phyloP scores from a whole-genome alignment of 192 early-diverging fungal genomes.

The Podila clonocystis region DNA sequence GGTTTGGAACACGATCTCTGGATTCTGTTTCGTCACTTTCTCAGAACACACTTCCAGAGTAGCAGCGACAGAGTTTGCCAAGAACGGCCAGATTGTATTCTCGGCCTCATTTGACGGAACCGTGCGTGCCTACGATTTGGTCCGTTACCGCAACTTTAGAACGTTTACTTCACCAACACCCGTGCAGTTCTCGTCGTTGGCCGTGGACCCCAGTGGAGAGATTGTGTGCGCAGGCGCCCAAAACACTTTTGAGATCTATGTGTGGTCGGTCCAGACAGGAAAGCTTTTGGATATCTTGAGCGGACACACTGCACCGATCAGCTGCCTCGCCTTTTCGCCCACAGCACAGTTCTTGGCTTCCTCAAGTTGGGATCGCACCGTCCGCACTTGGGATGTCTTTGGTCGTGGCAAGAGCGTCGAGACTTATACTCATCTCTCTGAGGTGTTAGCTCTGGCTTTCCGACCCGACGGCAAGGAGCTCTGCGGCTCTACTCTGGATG shows the following conservation, averaged over 20 bases:
- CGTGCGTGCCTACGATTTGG: constrained; percentile 97
- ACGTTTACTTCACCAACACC: constrained; percentile 96
- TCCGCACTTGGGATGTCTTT: constrained; percentile 95
- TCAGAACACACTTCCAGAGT: constrained; percentile 89
- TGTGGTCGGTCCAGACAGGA: constrained; percentile 99
- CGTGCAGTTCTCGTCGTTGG: constrained; percentile 92
- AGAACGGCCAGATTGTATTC: constrained; percentile 92
- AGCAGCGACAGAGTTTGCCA: constrained; percentile 88
- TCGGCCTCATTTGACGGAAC: constrained; percentile 98
- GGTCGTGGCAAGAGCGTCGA: constrained; percentile 83
- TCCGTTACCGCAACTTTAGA: constrained; percentile 98
- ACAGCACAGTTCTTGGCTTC: constrained; percentile 83
- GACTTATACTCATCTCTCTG: constrained; percentile 78
- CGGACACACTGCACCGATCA: constrained; percentile 95
- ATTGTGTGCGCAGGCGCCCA: constrained; percentile 94
- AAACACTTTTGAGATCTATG: constrained; percentile 97
- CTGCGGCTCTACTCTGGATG: constrained; percentile 89
- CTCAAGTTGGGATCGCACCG: constrained; percentile 92
- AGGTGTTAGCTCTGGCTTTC: constrained; percentile 89
- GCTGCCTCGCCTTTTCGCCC: constrained; percentile 86
- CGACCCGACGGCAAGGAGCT: constrained; percentile 93
- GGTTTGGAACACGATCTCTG: constrained; percentile 95
- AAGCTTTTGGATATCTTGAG: constrained; percentile 93
- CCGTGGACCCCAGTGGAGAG: constrained; percentile 97
- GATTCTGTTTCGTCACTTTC: constrained; percentile 99